These are phyloP conservation scores for Xylaria sp. DNA, from an alignment of 2,329 filamentous ascomycete genomes.

Conservation along the genomic window DNA sequence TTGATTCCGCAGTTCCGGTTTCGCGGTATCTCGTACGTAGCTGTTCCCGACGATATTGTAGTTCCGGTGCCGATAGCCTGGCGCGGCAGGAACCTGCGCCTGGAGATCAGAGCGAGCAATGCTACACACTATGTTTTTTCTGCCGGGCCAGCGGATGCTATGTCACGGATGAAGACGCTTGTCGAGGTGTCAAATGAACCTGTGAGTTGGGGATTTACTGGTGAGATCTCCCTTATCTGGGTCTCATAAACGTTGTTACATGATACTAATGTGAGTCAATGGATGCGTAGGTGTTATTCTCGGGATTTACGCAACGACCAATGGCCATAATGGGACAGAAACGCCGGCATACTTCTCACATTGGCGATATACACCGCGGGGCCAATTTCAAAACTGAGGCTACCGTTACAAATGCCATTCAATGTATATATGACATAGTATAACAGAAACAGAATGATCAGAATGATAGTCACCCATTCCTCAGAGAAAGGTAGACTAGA, in stretches of 20 bases:
- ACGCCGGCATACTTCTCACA: constrained; percentile 60
- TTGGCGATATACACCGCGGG: constrained; percentile 59
- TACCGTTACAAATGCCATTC: not conserved
- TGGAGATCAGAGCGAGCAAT: constrained; percentile 59
- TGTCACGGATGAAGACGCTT: constrained; percentile 50
- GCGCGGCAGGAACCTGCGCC: constrained; percentile 50
- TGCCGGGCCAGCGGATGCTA: constrained; percentile 50
- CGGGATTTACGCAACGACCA: constrained; percentile 64
- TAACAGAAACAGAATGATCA: not conserved
- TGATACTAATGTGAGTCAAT: constrained; percentile 29
- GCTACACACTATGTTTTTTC: constrained; percentile 58
- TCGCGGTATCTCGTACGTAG: constrained; percentile 55
- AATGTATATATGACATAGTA: not conserved
- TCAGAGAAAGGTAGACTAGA: not conserved
- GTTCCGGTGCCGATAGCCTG: constrained; percentile 55
- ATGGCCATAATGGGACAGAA: constrained; percentile 57
- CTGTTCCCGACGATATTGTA: constrained; percentile 53
- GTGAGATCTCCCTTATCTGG: constrained; percentile 41
- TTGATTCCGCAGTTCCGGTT: constrained; percentile 58
- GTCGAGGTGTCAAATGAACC: constrained; percentile 51
- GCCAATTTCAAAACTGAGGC: constrained; percentile 50
- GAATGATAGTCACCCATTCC: not conserved
- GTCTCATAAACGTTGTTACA: not conserved
- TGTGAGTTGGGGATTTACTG: constrained; percentile 57
- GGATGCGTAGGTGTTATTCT: constrained; percentile 58